phyloP scores from a whole-genome alignment of 768 basidiomycete species.

The Termitomyces sp. region DNA sequence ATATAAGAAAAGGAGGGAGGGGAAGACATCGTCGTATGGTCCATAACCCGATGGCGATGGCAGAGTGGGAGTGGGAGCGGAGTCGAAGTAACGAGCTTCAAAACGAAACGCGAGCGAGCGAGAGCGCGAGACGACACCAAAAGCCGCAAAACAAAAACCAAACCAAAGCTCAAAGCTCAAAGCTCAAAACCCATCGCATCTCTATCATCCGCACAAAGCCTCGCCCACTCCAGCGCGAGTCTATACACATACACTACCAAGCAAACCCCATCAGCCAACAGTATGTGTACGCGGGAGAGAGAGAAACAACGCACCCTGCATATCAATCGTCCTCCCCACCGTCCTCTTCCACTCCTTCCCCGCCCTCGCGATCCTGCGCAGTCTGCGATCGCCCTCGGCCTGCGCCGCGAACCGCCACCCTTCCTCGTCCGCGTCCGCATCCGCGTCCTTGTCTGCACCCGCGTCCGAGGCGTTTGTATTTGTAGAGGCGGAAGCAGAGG shows the following conservation, averaged over 20 bases:
- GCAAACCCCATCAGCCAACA: background rate
- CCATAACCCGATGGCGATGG: background rate
- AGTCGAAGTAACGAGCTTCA: background rate
- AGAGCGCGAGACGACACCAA: background rate
- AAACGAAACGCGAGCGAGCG: background rate
- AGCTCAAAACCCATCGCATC: conserved; percentile 51
- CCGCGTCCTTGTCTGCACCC: background rate
- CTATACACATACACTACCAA: conserved; percentile 79
- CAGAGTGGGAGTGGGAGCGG: background rate
- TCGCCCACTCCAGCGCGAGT: conserved; percentile 83
- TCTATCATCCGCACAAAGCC: conserved; percentile 81
- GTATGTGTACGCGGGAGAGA: background rate
- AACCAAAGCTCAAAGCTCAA: conserved; percentile 11
- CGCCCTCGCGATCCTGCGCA: conserved; percentile 81
- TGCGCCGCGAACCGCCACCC: background rate
- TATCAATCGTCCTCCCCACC: conserved; percentile 78
- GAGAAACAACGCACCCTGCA: conserved; percentile 68
- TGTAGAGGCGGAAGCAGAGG: background rate
- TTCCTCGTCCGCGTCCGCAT: background rate
- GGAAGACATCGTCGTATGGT: background rate
- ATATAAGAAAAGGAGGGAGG: background rate
- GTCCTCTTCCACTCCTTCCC: conserved; percentile 93
- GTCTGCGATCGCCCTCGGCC: conserved; percentile 60
- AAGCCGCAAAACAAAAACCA: background rate
- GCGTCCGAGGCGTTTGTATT: background rate